Conservation (phyloP, 352 stramenopile genomes). For the Globisporangium ultimum region DNA sequence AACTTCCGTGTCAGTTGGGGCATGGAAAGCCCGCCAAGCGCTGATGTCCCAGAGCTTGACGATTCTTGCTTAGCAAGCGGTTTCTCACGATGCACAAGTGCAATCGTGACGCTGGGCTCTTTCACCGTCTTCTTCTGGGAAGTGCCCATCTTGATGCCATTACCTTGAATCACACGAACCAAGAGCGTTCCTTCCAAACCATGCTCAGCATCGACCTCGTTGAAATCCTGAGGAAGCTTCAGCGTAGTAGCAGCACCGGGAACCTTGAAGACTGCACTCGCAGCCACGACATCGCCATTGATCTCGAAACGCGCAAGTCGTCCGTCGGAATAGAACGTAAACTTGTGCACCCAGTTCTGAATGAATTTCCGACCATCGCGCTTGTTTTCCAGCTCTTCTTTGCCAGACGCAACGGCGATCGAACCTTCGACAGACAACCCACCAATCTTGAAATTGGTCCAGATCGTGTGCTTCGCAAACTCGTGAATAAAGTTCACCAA, state of each 20-base stretch:
- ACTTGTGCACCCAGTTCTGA: slow-evolving; percentile 90
- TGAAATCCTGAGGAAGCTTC: slow-evolving; percentile 86
- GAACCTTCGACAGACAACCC: slow-evolving; percentile 80
- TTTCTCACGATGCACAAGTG: slow-evolving; percentile 64
- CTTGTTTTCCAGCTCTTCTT: slow-evolving; percentile 86
- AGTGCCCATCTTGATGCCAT: slow-evolving; percentile 68
- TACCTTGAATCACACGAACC: slow-evolving; percentile 80
- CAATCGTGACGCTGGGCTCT: slow-evolving; percentile 53
- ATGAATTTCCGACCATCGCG: slow-evolving; percentile 81
- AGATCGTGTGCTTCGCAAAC: slow-evolving; percentile 74
- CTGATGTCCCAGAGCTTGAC: slow-evolving; percentile 25
- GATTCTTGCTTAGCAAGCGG: slow-evolving; percentile 28
- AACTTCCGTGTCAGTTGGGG: slow-evolving; percentile 73
- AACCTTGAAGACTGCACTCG: slow-evolving; percentile 85
- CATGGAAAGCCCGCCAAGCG: slow-evolving; percentile 61
- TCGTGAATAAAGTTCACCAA: slow-evolving; percentile 80
- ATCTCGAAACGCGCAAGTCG: slow-evolving; percentile 86
- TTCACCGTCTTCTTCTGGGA: slow-evolving; percentile 69
- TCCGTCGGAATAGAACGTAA: slow-evolving; percentile 83
- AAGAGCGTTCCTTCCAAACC: slow-evolving; percentile 63
- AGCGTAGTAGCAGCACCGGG: slow-evolving; percentile 80
- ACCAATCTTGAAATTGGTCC: slow-evolving; percentile 87
- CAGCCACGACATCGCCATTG: slow-evolving; percentile 83
- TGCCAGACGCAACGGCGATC: slow-evolving; percentile 78
- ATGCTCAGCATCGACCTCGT: slow-evolving; percentile 82